Conservation (phyloP, 192 early-diverging fungal species). For the Coemansia sp. region DNA sequence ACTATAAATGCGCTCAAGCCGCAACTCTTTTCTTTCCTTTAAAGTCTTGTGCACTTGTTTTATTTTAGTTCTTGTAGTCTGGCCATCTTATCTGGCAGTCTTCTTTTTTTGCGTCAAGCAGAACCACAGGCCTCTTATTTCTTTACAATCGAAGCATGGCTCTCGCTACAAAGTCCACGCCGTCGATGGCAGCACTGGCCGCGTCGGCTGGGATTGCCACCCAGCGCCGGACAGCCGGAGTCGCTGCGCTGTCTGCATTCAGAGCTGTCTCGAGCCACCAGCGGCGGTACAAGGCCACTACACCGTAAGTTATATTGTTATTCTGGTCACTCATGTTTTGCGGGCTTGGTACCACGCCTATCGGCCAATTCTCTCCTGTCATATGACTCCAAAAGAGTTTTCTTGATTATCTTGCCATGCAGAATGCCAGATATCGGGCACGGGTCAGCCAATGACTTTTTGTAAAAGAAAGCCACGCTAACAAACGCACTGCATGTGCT, state of each 20-base stretch:
- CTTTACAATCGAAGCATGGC: slow-evolving; percentile 22
- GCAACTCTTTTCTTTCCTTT: slow-evolving; percentile 3
- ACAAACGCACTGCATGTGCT: background rate
- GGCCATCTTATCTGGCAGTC: background rate
- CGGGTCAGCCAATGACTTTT: slow-evolving; percentile 5
- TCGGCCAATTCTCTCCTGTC: background rate
- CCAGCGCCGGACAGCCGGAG: slow-evolving; percentile 15
- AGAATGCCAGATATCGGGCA: background rate
- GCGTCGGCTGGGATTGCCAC: slow-evolving; percentile 26
- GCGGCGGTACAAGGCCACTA: slow-evolving; percentile 50
- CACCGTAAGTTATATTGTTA: slow-evolving; percentile 40
- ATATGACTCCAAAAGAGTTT: background rate
- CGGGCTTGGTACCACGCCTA: background rate
- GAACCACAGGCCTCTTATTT: background rate
- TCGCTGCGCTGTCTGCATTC: slow-evolving; percentile 26
- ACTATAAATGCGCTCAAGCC: background rate
- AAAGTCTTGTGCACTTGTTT: background rate
- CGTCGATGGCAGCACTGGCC: slow-evolving; percentile 38
- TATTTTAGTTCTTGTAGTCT: slow-evolving; percentile 1
- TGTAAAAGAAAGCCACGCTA: slow-evolving; percentile 1
- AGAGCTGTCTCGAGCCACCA: slow-evolving; percentile 23
- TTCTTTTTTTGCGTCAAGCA: background rate
- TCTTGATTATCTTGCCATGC: background rate
- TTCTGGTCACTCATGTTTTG: background rate
- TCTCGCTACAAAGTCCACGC: slow-evolving; percentile 27